Evolutionary conservation across 192 early-diverging fungal genomes (phyloP).

Genomic region (Backusella psychrophila): DNA sequence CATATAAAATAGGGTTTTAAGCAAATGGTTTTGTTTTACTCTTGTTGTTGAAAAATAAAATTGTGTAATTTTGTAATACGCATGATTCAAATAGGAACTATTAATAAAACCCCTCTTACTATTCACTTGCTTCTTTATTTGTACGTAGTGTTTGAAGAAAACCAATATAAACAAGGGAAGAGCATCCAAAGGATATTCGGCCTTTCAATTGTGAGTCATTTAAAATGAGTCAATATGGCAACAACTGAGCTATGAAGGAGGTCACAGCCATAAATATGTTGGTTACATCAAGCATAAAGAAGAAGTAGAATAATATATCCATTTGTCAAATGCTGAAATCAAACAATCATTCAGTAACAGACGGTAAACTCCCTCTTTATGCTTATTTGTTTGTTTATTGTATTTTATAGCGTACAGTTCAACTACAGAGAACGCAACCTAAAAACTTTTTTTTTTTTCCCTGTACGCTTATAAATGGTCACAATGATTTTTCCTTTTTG

Average conservation of each 20-base stretch:
- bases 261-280: neutral
- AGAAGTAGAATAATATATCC: neutral
- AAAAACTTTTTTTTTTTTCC: neutral
- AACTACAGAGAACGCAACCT: neutral
- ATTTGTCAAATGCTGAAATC: neutral
- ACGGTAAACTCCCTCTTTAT: neutral
- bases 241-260: neutral
- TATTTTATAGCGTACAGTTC: neutral
- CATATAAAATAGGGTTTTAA: no score
- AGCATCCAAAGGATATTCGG: neutral
- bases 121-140: neutral
- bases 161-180: neutral
- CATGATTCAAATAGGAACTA: neutral
- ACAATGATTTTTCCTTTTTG: conserved; percentile 1
- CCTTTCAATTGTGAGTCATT: neutral
- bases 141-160: neutral
- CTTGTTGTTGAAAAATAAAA: no score
- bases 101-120: neutral
- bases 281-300: no score
- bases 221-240: neutral
- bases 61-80: neutral
- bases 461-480: neutral
- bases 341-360: neutral
- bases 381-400: neutral
- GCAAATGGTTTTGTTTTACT: no score